Base-by-base conservation (phyloP, 1,284 basidiomycete genomes). In the Cutaneotrichosporon spelunceum region DNA sequence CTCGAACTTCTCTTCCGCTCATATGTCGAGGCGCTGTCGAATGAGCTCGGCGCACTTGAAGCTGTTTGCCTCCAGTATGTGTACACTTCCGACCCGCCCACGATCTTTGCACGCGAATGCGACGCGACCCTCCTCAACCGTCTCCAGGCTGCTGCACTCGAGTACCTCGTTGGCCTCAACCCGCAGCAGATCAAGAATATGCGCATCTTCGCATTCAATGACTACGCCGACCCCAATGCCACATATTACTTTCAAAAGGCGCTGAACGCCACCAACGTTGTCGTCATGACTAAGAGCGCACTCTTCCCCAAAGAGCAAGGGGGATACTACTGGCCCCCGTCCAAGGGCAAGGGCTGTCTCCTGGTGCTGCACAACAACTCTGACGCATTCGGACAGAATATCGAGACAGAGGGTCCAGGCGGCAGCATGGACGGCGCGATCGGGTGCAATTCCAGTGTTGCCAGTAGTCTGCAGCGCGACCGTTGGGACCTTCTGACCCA, bases 351-450 rank as follows among this genome's bases (percentile, higher is more conserved):
- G 4, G 45, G 27, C 10, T 45, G 53, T 6, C 55, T 68, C 9
- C 57, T 71, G 2, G 70, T 73, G 0, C 2, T 71, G 9, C 71
- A 71, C 59, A 73, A 71, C 62, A 73, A 73, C 57, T 53, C 49
- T 2, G 71, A 73, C 36, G 71, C 59, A n/a, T 71, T 72, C 36
- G 71, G 71, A 4, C 70, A 70, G 64, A 71, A 73, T 27, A 67
- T 73, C 39, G 66, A 70, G 63, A 66, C 61, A 3, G 71, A 72
- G 53, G 52, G 54, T 4, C 48, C 60, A 14, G 45, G 54, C 5
- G 58, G 54, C 14, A 65, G 63, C 47, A 30, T 70, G 56, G 70
- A 72, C 44, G 70, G 70, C 13, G 66, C 64, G 3, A 57, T 72
- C 13, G 70, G 70, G 9, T 36, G 9, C 21, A 58, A 57, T 36